phyloP scores from a whole-genome alignment of 179 eudicot genomes.

The Heliamphora pulchella region DNA sequence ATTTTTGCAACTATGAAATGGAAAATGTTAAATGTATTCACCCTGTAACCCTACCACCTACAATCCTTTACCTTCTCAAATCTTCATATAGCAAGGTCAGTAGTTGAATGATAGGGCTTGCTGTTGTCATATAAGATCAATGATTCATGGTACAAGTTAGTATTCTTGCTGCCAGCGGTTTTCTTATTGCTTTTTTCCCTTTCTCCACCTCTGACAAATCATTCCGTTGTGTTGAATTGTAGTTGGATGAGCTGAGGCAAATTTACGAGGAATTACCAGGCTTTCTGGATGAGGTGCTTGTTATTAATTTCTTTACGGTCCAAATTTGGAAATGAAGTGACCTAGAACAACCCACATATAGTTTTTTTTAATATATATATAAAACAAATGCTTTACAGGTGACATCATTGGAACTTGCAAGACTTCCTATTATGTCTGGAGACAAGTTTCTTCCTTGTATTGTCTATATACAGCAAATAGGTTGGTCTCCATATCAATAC shows the following conservation, averaged over 20 bases:
- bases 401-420: conserved; percentile 76
- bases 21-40: neutral
- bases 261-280: conserved; percentile 96
- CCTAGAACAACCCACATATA: conserved; percentile 11
- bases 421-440: conserved; percentile 56
- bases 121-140: neutral
- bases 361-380: conserved; percentile 13
- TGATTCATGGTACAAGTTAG: neutral
- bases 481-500: conserved; percentile 30
- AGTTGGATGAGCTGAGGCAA: conserved; percentile 98
- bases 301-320: neutral
- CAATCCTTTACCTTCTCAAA: neutral
- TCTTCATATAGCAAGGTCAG: neutral
- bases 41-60: neutral
- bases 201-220: conserved; percentile 3
- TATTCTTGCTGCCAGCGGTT: conserved; percentile 10
- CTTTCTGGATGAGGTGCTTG: conserved; percentile 79
- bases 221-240: conserved; percentile 17
- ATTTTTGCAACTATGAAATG: neutral
- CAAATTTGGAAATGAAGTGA: conserved; percentile 6
- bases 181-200: conserved; percentile 5
- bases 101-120: neutral
- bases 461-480: conserved; percentile 87
- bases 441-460: conserved; percentile 50
- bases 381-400: conserved; percentile 45